Conservation (phyloP, 2,329 filamentous ascomycete species). For the Sporothrix brasiliensis region DNA sequence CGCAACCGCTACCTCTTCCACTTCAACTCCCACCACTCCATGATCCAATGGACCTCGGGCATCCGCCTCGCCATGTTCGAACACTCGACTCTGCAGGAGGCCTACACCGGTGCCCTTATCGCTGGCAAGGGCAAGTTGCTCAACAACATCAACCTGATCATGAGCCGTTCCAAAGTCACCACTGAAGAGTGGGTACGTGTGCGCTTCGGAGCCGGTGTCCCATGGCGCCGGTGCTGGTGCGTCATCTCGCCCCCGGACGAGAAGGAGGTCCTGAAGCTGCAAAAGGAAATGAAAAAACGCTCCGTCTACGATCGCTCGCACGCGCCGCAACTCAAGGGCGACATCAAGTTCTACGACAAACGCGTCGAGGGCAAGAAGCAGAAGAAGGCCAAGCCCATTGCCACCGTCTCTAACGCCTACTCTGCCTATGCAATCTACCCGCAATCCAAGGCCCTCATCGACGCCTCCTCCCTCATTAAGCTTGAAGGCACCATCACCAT, state of each 20-base stretch:
- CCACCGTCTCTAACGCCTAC: conserved; percentile 86
- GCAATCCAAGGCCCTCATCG: conserved; percentile 88
- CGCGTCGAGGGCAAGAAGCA: conserved; percentile 75
- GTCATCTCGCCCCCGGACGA: conserved; percentile 91
- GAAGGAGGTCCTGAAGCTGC: conserved; percentile 82
- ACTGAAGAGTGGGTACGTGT: conserved; percentile 94
- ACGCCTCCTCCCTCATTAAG: conserved; percentile 91
- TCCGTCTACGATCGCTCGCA: conserved; percentile 78
- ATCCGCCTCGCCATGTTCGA: conserved; percentile 95
- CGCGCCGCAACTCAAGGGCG: conserved; percentile 71
- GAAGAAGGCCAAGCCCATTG: conserved; percentile 88
- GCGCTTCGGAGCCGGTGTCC: conserved; percentile 90
- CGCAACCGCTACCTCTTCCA: conserved; percentile 94
- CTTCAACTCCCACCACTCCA: conserved; percentile 90
- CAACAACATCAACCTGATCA: conserved; percentile 87
- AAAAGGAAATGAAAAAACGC: conserved; percentile 80
- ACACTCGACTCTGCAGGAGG: conserved; percentile 88
- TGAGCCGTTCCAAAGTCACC: conserved; percentile 76
- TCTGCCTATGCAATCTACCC: conserved; percentile 95
- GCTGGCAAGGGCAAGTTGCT: conserved; percentile 88
- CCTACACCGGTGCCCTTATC: conserved; percentile 93
- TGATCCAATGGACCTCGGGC: conserved; percentile 93
- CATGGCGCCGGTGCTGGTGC: conserved; percentile 96
- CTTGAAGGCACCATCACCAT: conserved; percentile 89
- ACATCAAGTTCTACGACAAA: conserved; percentile 93